Evolutionary conservation across 352 stramenopile species (phyloP), one percentile per base, ranked within the genome.

Genomic region (Globisporangium solare): DNA sequence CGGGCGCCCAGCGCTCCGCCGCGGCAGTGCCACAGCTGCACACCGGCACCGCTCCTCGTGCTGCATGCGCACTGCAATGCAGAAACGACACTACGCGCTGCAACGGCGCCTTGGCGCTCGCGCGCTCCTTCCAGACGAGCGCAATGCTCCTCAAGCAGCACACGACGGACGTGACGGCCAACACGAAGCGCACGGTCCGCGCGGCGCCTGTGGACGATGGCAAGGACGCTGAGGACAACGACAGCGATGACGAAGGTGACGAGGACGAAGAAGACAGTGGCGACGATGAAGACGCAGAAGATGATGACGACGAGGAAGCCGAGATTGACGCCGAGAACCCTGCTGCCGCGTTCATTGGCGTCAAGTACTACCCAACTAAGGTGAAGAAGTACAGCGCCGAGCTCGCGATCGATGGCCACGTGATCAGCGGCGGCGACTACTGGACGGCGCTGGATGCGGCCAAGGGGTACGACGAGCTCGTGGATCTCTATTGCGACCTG

Each of bases 301-400:
- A 58, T 0, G 64, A 71, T 0, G 61, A 70, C 0, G 70, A 66
- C 12, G 55, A 75, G 27, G 61, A 71, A 27, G 73, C 52, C 0
- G 68, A 66, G 21, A 70, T 65, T 14, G 70, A 83, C 50, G 52
- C 63, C 13, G 51, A 56, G 2, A 63, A 71, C 13, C 61, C 68
- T 20, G 55, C 68, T 46, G 65, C 66, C 10, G 54, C 82, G 31
- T 91, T 86, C 67, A 66, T 90, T 45, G 84, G 84, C 51, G 78
- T 94, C 13, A 70, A 71, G 13, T 92, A 81, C 63, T 70, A 89
- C 59, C 67, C 63, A 10, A 49, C 61, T 10, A 88, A 86, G n/a
- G 74, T 92, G 43, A 94, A 94, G 60, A 92, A 92, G 63, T 92
- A 88, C 67, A 88, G 73, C 62, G 82, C 84, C 0, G 79, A 90